Base-by-base conservation (phyloP, 306 rosid genomes). In the Prosopis cineraria region DNA sequence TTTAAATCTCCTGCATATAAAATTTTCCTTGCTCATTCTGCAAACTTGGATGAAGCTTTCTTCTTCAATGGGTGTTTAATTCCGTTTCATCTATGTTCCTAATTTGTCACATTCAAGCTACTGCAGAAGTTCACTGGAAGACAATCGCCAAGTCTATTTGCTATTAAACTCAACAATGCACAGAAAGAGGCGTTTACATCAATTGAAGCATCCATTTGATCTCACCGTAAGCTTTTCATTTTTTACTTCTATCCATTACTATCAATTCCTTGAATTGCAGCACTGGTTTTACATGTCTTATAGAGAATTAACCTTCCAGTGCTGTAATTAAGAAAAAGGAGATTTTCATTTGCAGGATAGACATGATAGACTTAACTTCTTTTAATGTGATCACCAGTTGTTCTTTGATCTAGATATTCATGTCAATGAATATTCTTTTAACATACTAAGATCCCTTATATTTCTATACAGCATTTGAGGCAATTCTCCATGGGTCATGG, bases 401-500 rank as follows among this genome's bases (percentile, higher is more conserved):
- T 65, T 48, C 52, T 44, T 48, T 64, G 37, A 29, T n/a, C n/a
- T 12, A 6, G 53, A 19, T 30, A 19, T 19, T n/a, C 1, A 4
- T 7, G 5, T 29, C 41, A 4, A 2, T 7, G 1, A 17, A 16
- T 20, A 78, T 59, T 62, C 50, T 43, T 7, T 17, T 50, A 45
- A 22, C 30, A 66, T 29, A 19, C 37, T 62, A 71, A 73, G 71
- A 50, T 56, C 22, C 34, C 70, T 11, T 6, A 31, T 44, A 68
- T 7, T 52, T 66, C 68, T 79, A 70, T 70, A 65, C 70, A 89
- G 96, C 89, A 9, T 91, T 91, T 66, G 96, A 91, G 82, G 90
- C 88, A 73, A 68, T 81, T 44, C 83, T 77, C 34, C 48, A 39
- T 74, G 91, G 93, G 31, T 84, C 96, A 37, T 91, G 93, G 96